A percentile compares a stretch with the other conserved stretches of the same genome.
Evolutionary conservation across 495 filamentous ascomycete species (phyloP).

Genomic region (Hypoxylon rickii): DNA sequence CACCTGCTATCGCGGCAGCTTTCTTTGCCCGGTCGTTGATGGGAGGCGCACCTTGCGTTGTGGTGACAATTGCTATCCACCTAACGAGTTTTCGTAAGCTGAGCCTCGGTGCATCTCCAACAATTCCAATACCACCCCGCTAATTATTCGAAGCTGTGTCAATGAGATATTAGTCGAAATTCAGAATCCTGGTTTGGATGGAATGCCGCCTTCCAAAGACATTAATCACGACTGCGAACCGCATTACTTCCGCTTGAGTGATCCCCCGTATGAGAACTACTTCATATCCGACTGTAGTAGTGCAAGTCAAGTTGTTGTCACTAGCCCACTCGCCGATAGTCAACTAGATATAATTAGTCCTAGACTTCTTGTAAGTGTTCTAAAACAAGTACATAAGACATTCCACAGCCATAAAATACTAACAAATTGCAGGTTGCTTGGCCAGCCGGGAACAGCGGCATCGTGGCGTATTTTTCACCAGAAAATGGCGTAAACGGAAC

Average conservation of each 20-base stretch:
- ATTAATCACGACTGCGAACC: slow-evolving; percentile 13
- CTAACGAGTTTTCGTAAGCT: slow-evolving; percentile 41
- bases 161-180: slow-evolving; percentile 37
- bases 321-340: slow-evolving; percentile 57
- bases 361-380: slow-evolving; percentile 49
- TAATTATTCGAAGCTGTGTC: slow-evolving; percentile 28
- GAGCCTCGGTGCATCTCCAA: not conserved
- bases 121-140: not conserved
- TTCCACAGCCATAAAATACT: too few relatives aligned
- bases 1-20: slow-evolving; percentile 48
- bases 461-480: slow-evolving; percentile 58
- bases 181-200: slow-evolving; percentile 1
- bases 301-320: slow-evolving; percentile 61
- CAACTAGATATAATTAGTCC: slow-evolving; percentile 59
- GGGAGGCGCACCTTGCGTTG: slow-evolving; percentile 44
- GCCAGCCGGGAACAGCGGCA: slow-evolving; percentile 68
- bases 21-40: slow-evolving; percentile 48
- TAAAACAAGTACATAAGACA: too few relatives aligned
- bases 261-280: slow-evolving; percentile 64
- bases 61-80: slow-evolving; percentile 46
- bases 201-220: slow-evolving; percentile 6
- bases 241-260: slow-evolving; percentile 34
- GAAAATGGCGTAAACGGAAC: slow-evolving; percentile 58
- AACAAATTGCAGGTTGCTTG: slow-evolving; percentile 54
- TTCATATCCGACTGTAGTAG: slow-evolving; percentile 66